These are phyloP conservation scores for Phyllosticta citribraziliensis DNA, from an alignment of 2,329 filamentous ascomycete genomes.

Conservation along the genomic window DNA sequence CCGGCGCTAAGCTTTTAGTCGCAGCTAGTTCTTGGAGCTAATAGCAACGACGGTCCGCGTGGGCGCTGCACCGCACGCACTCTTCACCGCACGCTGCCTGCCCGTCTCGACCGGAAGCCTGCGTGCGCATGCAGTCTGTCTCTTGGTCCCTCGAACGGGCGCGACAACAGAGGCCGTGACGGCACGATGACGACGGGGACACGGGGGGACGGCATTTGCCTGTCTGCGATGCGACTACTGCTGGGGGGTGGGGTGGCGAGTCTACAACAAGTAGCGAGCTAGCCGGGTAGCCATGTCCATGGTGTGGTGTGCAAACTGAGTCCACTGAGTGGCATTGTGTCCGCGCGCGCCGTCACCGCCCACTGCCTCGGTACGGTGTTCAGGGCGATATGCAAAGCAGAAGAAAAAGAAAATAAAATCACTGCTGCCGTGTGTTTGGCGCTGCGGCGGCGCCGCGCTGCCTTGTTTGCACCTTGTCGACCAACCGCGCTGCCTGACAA, in stretches of 20 bases:
- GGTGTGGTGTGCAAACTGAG: background rate
- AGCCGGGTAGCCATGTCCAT: background rate
- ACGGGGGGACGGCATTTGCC: background rate
- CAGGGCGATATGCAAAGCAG: background rate
- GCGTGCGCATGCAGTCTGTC: background rate
- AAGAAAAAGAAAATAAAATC: background rate
- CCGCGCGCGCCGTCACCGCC: too few species aligned
- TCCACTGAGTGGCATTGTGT: background rate
- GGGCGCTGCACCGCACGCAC: background rate
- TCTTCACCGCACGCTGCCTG: background rate
- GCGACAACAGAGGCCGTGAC: background rate
- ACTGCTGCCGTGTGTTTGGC: background rate
- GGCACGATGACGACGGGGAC: background rate
- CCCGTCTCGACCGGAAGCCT: background rate
- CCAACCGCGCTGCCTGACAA: background rate
- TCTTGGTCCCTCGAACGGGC: too few species aligned
- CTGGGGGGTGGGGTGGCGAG: background rate
- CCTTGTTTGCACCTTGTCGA: background rate
- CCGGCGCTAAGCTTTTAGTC: background rate
- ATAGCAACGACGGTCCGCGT: background rate
- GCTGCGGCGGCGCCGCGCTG: background rate
- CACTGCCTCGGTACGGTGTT: background rate
- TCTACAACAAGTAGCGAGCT: background rate
- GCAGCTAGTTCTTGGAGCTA: background rate
- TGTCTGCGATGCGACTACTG: background rate